Percentiles rank a stretch among this genome's conserved stretches.
phyloP scores from a whole-genome alignment of 2,329 filamentous ascomycete species.

The Rhynchosporium graminicola region DNA sequence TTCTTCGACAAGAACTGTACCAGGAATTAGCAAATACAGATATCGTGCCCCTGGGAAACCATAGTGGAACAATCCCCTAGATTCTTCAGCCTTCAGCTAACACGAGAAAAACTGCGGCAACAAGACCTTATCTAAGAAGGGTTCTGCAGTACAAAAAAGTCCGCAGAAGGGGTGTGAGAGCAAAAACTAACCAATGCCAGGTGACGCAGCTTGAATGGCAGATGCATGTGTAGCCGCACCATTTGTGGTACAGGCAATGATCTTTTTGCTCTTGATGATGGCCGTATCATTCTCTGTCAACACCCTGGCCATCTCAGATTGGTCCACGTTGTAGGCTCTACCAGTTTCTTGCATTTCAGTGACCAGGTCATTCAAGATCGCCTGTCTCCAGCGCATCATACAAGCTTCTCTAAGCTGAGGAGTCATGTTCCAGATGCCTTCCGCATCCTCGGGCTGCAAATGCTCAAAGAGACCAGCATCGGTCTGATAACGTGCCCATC shows the following conservation, averaged over 20 bases:
- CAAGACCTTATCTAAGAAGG: no score
- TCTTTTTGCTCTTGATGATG: slow-evolving; percentile 53
- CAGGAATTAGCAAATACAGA: neutral
- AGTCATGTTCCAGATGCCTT: slow-evolving; percentile 55
- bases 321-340: slow-evolving; percentile 46
- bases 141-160: neutral
- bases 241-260: slow-evolving; percentile 73
- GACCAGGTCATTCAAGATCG: slow-evolving; percentile 53
- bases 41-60: neutral
- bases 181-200: slow-evolving; percentile 48
- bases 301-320: slow-evolving; percentile 47
- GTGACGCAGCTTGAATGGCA: slow-evolving; percentile 54
- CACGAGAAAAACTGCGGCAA: no score
- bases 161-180: neutral
- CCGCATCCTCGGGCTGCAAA: slow-evolving; percentile 36
- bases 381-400: slow-evolving; percentile 46
- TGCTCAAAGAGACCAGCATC: slow-evolving; percentile 48
- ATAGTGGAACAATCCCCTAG: neutral
- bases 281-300: slow-evolving; percentile 46
- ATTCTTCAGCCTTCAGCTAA: no score
- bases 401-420: slow-evolving; percentile 42
- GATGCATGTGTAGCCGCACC: slow-evolving; percentile 63
- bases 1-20: slow-evolving; percentile 60
- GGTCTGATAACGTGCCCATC: slow-evolving; percentile 51
- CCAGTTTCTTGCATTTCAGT: slow-evolving; percentile 44